Conservation (phyloP, 305 asterid genomes). For the Rubia tinctorum region DNA sequence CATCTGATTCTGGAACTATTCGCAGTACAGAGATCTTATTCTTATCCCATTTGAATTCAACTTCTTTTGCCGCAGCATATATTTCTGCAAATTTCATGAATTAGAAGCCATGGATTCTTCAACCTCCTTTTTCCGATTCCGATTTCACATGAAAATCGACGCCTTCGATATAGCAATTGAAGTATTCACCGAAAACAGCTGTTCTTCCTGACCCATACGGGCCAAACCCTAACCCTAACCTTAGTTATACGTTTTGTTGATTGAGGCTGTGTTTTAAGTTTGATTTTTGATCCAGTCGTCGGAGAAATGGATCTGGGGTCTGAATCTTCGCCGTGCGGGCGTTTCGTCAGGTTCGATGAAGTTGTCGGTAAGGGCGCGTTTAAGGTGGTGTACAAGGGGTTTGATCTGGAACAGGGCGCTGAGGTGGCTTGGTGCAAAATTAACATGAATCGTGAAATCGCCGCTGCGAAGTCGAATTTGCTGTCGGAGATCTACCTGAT, state of each 20-base stretch:
- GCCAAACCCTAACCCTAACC: background rate
- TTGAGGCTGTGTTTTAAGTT: background rate
- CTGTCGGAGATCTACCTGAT: conserved; percentile 8
- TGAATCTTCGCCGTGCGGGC: conserved; percentile 11
- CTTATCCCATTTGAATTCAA: background rate
- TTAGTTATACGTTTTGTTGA: background rate
- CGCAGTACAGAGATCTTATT: background rate
- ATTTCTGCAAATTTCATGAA: background rate
- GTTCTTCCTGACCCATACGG: background rate
- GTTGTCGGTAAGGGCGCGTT: conserved; percentile 13
- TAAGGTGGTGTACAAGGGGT: conserved; percentile 6
- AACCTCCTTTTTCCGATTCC: conserved; percentile 1
- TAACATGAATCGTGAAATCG: background rate
- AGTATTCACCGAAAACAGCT: conserved; percentile 7
- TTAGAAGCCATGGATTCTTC: conserved; percentile 10
- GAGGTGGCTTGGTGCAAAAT: conserved; percentile 16
- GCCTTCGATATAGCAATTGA: conserved; percentile 12
- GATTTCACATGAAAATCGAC: conserved; percentile 7
- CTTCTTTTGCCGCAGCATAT: background rate
- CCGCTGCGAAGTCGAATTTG: background rate
- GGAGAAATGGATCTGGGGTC: conserved; percentile 6
- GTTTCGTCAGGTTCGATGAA: conserved; percentile 9
- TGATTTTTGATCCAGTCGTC: background rate
- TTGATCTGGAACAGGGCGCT: conserved; percentile 9
- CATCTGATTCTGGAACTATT: background rate